phyloP scores from a whole-genome alignment of 2,329 filamentous ascomycete species.

The Fusarium armeniacum region DNA sequence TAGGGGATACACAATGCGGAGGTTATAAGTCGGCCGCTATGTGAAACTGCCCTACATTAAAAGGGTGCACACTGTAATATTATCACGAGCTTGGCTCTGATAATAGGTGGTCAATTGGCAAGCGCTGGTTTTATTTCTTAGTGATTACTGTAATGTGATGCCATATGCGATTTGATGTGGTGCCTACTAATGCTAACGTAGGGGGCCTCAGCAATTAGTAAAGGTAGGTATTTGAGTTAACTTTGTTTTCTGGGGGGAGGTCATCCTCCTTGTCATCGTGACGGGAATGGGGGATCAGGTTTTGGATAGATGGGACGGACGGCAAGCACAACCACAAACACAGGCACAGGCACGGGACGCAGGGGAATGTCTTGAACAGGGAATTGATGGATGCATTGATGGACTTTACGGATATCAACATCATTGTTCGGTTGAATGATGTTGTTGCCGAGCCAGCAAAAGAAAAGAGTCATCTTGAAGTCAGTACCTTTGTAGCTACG shows the following conservation, averaged over 20 bases:
- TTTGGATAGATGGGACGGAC: conserved; percentile 11
- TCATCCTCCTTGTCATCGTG: conserved; percentile 45
- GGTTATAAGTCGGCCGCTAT: conserved; percentile 23
- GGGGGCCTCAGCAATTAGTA: conserved; percentile 32
- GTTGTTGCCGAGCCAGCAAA: conserved; percentile 19
- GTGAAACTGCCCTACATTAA: conserved; percentile 16
- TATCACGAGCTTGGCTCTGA: conserved; percentile 16
- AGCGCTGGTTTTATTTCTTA: conserved; percentile 5
- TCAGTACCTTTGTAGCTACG: too few species aligned
- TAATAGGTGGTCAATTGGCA: conserved; percentile 5
- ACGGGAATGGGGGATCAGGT: conserved; percentile 24
- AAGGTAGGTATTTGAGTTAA: not conserved
- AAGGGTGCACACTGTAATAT: conserved; percentile 20
- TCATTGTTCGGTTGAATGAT: not conserved
- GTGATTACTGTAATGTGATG: conserved; percentile 8
- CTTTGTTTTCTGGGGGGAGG: conserved; percentile 1
- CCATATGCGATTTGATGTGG: not conserved
- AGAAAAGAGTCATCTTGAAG: conserved; percentile 28
- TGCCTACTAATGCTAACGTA: not conserved
- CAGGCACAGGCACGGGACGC: conserved; percentile 34
- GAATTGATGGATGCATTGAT: conserved; percentile 28
- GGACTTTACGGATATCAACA: not conserved
- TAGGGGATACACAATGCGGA: conserved; percentile 33
- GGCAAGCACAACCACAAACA: conserved; percentile 8
- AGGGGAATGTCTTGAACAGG: conserved; percentile 36